Base-by-base conservation (phyloP, 2,329 filamentous ascomycete species). In the Pleomassaria siparia region DNA sequence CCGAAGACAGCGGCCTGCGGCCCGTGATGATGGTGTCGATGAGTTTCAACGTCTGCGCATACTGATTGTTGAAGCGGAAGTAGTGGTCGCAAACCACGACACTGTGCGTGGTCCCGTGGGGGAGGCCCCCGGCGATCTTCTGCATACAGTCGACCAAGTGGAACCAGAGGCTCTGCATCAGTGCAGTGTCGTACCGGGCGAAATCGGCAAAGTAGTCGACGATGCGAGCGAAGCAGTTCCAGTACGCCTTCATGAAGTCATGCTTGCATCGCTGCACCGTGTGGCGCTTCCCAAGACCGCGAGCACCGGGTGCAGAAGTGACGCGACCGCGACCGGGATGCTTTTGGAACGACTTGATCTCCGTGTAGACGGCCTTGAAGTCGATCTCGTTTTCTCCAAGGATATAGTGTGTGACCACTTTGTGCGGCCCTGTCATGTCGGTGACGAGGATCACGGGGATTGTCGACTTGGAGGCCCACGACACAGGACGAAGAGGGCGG, bases 151-250 rank as follows among this genome's bases (percentile, higher is more conserved):
- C 62, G 7, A 69, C 40, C 1, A 68, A 45, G 15, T 63, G 40
- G 37, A 60, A 63, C 64, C 64, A 70, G 1, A 64, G 13, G 4
- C 49, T 46, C 7, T 63, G 58, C 60, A 64, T 68, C 8, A 40
- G 5, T 0, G 53, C 16, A 0, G 37, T 58, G 30, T 69, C 66
- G 13, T 16, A 20, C 13, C 40, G 9, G 13, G 46, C 40, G 49
- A 70, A 68, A 40, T 67, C 62, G 33, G 58, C 56, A 15, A 62
- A 60, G 46, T 69, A 69, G 55, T 69, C 64, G 21, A 64, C 47
- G 4, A 69, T 51, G 5, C 35, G 39, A 5, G 55, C 53, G 15
- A 54, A 48, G 18, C 43, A 46, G 2, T 40, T 16, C 60, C 57
- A 66, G 52, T 58, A 63, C 4, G 8, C 11, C 0, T 50, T 12